phyloP scores from a whole-genome alignment of 306 rosid species.

The Sicyos baderoa region DNA sequence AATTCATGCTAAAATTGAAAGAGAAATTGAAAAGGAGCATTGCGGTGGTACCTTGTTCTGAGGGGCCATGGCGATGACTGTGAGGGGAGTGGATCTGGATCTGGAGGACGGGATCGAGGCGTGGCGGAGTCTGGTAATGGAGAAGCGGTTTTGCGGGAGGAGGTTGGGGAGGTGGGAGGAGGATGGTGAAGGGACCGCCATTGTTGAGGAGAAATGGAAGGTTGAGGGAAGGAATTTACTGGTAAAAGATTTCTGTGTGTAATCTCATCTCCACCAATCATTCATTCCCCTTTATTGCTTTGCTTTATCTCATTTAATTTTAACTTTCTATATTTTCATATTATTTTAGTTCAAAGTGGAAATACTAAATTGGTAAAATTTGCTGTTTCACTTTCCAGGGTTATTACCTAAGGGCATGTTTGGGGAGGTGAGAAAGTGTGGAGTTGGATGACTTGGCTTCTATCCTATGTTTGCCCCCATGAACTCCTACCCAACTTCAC shows the following conservation, averaged over 20 bases:
- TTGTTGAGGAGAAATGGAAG: constrained; percentile 21
- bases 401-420: too few species aligned
- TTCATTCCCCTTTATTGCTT: constrained; percentile 26
- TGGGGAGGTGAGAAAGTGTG: too few species aligned
- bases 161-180: constrained; percentile 33
- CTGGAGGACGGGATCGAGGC: constrained; percentile 21
- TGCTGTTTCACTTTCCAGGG: too few species aligned
- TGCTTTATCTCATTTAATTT: constrained; percentile 9
- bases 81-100: constrained; percentile 23
- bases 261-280: constrained; percentile 50
- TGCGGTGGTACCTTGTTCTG: constrained; percentile 47
- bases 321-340: too few species aligned
- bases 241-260: background rate
- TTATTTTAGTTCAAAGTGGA: too few species aligned
- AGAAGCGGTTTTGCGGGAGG: constrained; percentile 25
- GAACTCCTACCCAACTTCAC: too few species aligned
- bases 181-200: constrained; percentile 54
- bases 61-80: constrained; percentile 69
- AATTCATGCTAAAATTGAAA: background rate
- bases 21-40: background rate
- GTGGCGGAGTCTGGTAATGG: constrained; percentile 24
- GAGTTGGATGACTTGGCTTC: too few species aligned
- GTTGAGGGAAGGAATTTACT: background rate
- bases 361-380: too few species aligned
- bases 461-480: too few species aligned